phyloP scores from a whole-genome alignment of 768 basidiomycete species.

The Xanthoconium purpureum region DNA sequence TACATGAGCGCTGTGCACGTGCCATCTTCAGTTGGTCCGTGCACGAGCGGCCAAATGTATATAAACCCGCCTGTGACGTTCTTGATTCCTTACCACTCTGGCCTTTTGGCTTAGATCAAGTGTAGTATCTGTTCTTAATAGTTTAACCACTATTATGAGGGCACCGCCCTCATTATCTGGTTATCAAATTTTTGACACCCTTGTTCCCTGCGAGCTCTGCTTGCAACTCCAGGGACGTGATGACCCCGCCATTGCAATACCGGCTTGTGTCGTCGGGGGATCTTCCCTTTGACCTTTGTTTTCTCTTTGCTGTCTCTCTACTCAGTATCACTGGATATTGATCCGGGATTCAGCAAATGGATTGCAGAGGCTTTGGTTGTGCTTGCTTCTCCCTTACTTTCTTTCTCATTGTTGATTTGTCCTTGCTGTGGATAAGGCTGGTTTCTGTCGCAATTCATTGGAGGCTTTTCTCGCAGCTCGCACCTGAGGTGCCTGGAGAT shows the following conservation, averaged over 20 bases:
- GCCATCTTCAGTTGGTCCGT: conserved; percentile 13
- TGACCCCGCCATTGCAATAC: conserved; percentile 40
- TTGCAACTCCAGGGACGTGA: conserved; percentile 40
- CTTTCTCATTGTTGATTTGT: too few species aligned
- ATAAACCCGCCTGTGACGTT: background rate
- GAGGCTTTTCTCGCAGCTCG: too few species aligned
- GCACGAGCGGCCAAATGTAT: conserved; percentile 5
- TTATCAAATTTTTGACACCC: conserved; percentile 44
- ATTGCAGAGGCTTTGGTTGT: background rate
- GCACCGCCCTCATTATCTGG: conserved; percentile 52
- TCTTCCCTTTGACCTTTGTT: conserved; percentile 14
- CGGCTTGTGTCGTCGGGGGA: conserved; percentile 65
- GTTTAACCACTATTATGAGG: conserved; percentile 54
- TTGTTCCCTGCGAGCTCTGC: conserved; percentile 35
- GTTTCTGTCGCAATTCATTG: too few species aligned
- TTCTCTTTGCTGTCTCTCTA: conserved; percentile 16
- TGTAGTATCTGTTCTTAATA: conserved; percentile 74
- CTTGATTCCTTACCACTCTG: conserved; percentile 30
- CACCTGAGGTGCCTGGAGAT: too few species aligned
- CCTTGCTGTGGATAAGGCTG: too few species aligned
- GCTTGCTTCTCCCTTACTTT: too few species aligned
- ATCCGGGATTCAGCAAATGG: conserved; percentile 11
- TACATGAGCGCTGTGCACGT: background rate
- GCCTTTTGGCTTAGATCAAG: conserved; percentile 75
- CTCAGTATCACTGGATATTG: background rate